Percentiles rank a stretch among this genome's conserved stretches.
phyloP scores from a whole-genome alignment of 1,139 yeast genomes.

The Pneumocystis carinii region DNA sequence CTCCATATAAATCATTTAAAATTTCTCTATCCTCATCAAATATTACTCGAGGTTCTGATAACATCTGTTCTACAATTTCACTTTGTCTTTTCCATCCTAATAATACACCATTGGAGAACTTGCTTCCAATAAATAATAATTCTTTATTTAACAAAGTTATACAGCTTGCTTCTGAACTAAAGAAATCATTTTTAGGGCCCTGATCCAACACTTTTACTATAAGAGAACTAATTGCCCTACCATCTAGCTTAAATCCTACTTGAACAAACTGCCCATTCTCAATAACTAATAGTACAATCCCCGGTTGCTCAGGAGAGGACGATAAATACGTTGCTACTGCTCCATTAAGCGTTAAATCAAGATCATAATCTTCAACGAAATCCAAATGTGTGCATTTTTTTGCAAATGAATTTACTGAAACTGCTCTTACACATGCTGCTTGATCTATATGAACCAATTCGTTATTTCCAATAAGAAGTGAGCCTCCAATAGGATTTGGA shows the following conservation, averaged over 20 bases:
- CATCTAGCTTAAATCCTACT: constrained; percentile 38
- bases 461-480: constrained; percentile 60
- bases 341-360: constrained; percentile 46
- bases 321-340: constrained; percentile 36
- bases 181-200: constrained; percentile 7
- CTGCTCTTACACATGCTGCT: constrained; percentile 57
- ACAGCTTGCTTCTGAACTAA: constrained; percentile 8
- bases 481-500: constrained; percentile 54
- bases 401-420: constrained; percentile 49
- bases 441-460: constrained; percentile 68
- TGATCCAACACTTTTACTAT: constrained; percentile 17
- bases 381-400: constrained; percentile 36
- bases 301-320: constrained; percentile 2
- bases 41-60: constrained; percentile 9
- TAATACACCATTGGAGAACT: constrained; percentile 31
- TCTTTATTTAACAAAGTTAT: constrained; percentile 15
- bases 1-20: constrained; percentile 19
- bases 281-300: constrained; percentile 40
- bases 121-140: constrained; percentile 31
- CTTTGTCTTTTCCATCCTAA: constrained; percentile 23
- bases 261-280: constrained; percentile 38
- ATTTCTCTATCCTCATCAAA: constrained; percentile 24
- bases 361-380: constrained; percentile 36
- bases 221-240: constrained; percentile 28
- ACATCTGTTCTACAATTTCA: neutral